Conservation (phyloP, 169 alveolate genomes). For the Theileria orientalis region DNA sequence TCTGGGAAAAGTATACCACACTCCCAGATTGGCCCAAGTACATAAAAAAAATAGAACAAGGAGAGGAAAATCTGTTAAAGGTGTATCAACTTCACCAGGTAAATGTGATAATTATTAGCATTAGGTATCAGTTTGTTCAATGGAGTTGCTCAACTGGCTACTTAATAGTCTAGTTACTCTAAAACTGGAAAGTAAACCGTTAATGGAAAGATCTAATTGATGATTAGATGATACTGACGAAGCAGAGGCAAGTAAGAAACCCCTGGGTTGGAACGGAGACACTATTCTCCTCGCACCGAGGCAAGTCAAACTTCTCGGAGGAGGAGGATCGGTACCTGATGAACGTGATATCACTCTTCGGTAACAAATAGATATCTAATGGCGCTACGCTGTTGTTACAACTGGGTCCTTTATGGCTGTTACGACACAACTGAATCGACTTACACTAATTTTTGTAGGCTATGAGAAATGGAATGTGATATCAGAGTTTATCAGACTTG, state of each 20-base stretch:
- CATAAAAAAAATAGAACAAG: slow-evolving; percentile 70
- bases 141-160: neutral
- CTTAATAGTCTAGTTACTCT: too few relatives aligned
- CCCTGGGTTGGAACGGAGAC: slow-evolving; percentile 74
- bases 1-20: slow-evolving; percentile 65
- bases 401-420: too few relatives aligned
- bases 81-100: slow-evolving; percentile 70
- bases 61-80: slow-evolving; percentile 68
- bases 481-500: slow-evolving; percentile 60
- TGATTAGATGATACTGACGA: slow-evolving; percentile 50
- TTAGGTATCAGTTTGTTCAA: neutral
- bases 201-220: neutral
- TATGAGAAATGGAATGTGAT: slow-evolving; percentile 80
- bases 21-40: slow-evolving; percentile 69
- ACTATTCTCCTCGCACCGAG: slow-evolving; percentile 66
- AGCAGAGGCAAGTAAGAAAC: slow-evolving; percentile 42
- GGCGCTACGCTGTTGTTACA: too few relatives aligned
- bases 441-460: slow-evolving; percentile 35
- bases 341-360: slow-evolving; percentile 68
- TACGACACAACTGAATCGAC: too few relatives aligned
- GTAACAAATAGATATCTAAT: slow-evolving; percentile 23
- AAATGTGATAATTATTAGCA: neutral
- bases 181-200: neutral
- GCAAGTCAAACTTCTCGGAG: slow-evolving; percentile 69
- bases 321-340: slow-evolving; percentile 79